Evolutionary conservation across 2,329 filamentous ascomycete species (phyloP), one percentile per base, ranked within the genome.

Genomic region (Penicillium sclerotiorum): DNA sequence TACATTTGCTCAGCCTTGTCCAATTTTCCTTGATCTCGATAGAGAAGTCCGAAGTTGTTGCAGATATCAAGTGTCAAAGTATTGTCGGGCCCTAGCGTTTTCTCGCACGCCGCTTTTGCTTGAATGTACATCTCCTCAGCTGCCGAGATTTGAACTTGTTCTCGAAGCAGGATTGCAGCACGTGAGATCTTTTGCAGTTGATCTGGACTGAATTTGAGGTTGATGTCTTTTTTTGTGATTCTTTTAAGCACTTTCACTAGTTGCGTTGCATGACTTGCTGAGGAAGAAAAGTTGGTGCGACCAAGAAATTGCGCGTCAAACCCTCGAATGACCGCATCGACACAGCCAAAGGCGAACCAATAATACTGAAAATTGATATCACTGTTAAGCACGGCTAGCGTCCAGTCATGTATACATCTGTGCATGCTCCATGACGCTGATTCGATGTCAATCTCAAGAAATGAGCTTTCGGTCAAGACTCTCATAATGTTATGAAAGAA

Each of bases 101-200:
- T 27, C 6, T 27, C 25, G 25, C 11, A 7, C 25, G 7, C 25
- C 6, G 25, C 25, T 27, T 7, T 27, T 11, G 11, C 7, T 11
- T 27, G 25, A 3, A 20, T 15, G 12, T 17, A 13, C 18, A 38
- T 23, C 6, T 44, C 50, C 22, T 54, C 50, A 4, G 38, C 37
- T 1, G 58, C 58, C 49, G 75, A 9, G 1, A 41, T 20, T 21
- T 42, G 37, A n/a, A 28, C 5, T 33, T 47, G 37, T 0, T 28
- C 1, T 30, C 5, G 27, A 21, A 43, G 23, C 22, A 43, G 2
- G 2, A 11, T 11, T 41, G 38, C 17, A 18, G 27, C n/a, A 5
- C 3, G 3, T 5, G 23, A 23, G 11, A 15, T n/a, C 17, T 23
- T 32, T 43, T 21, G 18, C 35, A 23, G 3, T 5, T 2, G 7